Evolutionary conservation across 768 basidiomycete genomes (phyloP), one percentile per base, ranked within the genome.

Genomic region (Dentipellis fragilis): DNA sequence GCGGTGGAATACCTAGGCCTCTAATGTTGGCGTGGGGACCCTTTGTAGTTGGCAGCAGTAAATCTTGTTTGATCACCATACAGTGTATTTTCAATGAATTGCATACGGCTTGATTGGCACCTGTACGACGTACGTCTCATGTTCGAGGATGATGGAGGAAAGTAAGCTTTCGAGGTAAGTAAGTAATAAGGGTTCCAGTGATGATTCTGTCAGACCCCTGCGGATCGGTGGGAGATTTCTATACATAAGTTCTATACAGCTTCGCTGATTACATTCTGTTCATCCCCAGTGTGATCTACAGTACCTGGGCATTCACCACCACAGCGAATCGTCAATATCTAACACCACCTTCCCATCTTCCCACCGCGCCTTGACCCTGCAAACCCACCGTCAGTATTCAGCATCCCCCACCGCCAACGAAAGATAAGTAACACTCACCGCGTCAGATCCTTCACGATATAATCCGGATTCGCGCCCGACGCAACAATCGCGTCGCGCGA

Each of bases 381-480:
- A 23, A 23, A 42, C 6, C 29, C 29, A 37, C 47, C 34, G 34
- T 55, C 56, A 58, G 38, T 42, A 39, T 37, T 17, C 23, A 17
- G 45, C 12, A 40, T 54, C 34, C 49, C 52, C 49, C 14, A 19
- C 7, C 37, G 16, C 9, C 39, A 9, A 29, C 6, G 29, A 29
- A 3, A 29, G 29, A 29, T 29, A 29, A 6, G 39, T 9, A 22
- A 5, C 19, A 68, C 81, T 48, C 56, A 89, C 89, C 72, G 74
- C 16, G 81, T 78, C 46, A 94, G 71, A 67, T 91, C 83, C 14
- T 74, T 67, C 12, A 89, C 82, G 47, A 92, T 78, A 64, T 76
- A 87, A 63, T 89, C 80, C 2, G 85, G 78, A 19, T 73, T 66
- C 51, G 83, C 76, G 10, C 75, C 79, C 40, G 78, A 73, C 51